Conservation (phyloP, 805 yeast species). For the Priceomyces melissophilus region DNA sequence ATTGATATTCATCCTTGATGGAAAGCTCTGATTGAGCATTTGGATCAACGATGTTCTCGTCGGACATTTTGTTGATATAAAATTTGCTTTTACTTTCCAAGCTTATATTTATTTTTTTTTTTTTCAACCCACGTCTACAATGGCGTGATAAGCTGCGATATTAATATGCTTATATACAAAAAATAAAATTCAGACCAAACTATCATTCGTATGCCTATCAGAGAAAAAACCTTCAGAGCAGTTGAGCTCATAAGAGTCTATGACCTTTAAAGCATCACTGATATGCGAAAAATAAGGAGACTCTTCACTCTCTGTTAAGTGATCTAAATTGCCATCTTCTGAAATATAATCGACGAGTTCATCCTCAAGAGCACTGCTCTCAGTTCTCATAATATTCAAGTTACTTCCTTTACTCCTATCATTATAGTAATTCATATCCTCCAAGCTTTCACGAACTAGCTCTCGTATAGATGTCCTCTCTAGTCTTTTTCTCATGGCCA, state of each 20-base stretch:
- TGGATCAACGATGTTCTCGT: slow-evolving; percentile 1
- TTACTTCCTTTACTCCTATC: slow-evolving; percentile 7
- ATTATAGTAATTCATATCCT: slow-evolving; percentile 19
- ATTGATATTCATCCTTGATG: slow-evolving; percentile 63
- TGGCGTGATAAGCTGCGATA: background rate
- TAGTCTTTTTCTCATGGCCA: slow-evolving; percentile 26
- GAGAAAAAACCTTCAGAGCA: background rate
- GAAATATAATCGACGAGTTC: slow-evolving; percentile 10
- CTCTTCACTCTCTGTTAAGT: slow-evolving; percentile 22
- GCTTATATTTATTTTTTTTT: background rate
- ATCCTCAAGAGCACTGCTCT: slow-evolving; percentile 1
- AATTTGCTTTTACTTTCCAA: too few species aligned
- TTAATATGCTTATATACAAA: background rate
- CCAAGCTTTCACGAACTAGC: slow-evolving; percentile 23
- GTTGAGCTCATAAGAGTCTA: slow-evolving; percentile 30
- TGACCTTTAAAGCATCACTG: slow-evolving; percentile 36
- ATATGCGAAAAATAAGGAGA: slow-evolving; percentile 36
- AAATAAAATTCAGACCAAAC: background rate
- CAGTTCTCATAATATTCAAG: background rate
- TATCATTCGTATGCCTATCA: too few species aligned
- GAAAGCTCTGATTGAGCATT: slow-evolving; percentile 36
- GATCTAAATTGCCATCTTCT: slow-evolving; percentile 13
- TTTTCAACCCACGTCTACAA: background rate
- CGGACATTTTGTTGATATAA: slow-evolving; percentile 1
- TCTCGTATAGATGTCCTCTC: slow-evolving; percentile 26